These are phyloP conservation scores for Globisporangium ultimum DNA, from an alignment of 352 stramenopile genomes.

Conservation along the genomic window DNA sequence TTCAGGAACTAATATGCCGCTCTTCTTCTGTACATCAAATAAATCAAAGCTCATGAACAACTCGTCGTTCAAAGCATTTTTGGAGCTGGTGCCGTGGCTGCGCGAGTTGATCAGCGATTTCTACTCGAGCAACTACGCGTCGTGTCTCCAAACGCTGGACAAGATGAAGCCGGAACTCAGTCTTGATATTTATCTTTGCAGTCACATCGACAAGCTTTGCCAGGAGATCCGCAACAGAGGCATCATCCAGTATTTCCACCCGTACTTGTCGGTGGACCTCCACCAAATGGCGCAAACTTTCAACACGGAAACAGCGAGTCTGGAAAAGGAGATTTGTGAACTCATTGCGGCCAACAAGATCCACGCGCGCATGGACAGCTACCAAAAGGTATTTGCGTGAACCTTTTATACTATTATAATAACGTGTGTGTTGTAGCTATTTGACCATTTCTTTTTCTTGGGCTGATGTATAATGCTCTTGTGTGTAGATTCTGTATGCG, in stretches of 20 bases:
- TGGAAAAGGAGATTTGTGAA: constrained; percentile 79
- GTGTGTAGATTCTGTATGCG: constrained; percentile 64
- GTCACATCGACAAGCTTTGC: constrained; percentile 70
- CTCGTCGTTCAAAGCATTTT: constrained; percentile 83
- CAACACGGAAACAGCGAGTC: constrained; percentile 46
- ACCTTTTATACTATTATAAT: not conserved
- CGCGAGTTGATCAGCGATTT: constrained; percentile 88
- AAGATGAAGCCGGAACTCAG: constrained; percentile 63
- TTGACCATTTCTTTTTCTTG: not conserved
- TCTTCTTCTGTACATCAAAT: not conserved
- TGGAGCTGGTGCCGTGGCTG: constrained; percentile 84
- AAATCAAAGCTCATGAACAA: constrained; percentile 75
- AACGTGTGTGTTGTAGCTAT: not conserved
- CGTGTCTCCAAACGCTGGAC: constrained; percentile 72
- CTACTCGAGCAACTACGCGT: constrained; percentile 85
- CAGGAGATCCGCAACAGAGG: constrained; percentile 81
- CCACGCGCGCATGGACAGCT: constrained; percentile 83
- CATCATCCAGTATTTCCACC: constrained; percentile 89
- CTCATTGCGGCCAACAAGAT: constrained; percentile 76
- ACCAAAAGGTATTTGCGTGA: constrained; percentile 63
- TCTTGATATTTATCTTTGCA: constrained; percentile 76
- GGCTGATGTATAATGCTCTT: not conserved
- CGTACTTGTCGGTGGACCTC: constrained; percentile 85
- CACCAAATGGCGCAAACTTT: constrained; percentile 86
- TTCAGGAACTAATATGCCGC: not conserved